A percentile compares a stretch with the other conserved stretches of the same genome.
Conservation (phyloP, 345 rosid genomes). For the Hypericum androsaemum region DNA sequence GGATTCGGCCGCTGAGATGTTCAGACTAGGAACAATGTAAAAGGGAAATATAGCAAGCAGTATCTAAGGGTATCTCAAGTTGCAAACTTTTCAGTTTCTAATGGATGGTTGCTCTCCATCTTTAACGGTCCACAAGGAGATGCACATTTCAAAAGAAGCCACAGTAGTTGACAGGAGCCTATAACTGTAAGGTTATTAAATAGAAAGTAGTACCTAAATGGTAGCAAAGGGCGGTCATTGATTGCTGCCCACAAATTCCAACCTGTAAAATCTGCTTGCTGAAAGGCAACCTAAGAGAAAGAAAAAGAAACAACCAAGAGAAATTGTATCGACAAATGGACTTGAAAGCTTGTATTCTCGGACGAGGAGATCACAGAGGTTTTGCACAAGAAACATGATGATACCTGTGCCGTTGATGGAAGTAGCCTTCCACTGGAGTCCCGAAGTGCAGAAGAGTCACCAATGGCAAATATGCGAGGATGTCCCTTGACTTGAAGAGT, state of each 20-base stretch:
- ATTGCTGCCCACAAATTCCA: slow-evolving; percentile 99
- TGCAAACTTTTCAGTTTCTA: no score
- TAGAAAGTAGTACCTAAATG: slow-evolving; percentile 48
- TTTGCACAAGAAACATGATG: neutral
- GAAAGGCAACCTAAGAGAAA: slow-evolving; percentile 77
- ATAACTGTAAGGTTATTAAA: neutral
- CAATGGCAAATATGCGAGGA: slow-evolving; percentile 83
- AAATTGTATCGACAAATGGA: neutral
- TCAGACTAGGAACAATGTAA: no score
- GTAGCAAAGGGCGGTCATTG: slow-evolving; percentile 74
- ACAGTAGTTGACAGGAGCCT: no score
- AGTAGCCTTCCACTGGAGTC: slow-evolving; percentile 69
- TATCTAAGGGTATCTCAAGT: no score
- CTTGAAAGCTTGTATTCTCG: neutral
- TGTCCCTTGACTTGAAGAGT: slow-evolving; percentile 93
- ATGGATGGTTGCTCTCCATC: no score
- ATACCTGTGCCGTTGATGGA: slow-evolving; percentile 91
- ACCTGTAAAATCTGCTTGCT: slow-evolving; percentile 92
- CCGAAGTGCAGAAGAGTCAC: slow-evolving; percentile 79
- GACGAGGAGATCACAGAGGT: neutral
- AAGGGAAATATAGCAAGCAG: no score
- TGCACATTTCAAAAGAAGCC: no score
- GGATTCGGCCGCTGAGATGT: no score
- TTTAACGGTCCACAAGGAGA: no score
- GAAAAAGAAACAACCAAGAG: slow-evolving; percentile 7